A percentile compares a stretch with the other conserved stretches of the same genome.
phyloP scores from a whole-genome alignment of 2,329 filamentous ascomycete genomes.

The Apiospora rasikravindrae region DNA sequence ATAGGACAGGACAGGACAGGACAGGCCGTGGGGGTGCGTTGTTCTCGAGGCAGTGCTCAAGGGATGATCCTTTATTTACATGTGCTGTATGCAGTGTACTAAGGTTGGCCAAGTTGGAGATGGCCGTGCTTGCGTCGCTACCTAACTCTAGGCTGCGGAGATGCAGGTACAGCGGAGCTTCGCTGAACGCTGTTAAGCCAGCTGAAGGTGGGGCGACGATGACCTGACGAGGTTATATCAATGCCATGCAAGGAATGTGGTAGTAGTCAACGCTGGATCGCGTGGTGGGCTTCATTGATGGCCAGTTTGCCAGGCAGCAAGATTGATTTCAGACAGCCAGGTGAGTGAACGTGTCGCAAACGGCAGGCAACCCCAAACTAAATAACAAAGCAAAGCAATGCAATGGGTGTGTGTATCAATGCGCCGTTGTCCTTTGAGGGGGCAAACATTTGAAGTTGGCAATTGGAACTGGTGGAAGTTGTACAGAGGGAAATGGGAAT shows the following conservation, averaged over 20 bases:
- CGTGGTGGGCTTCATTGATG: not conserved
- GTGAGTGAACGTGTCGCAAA: not conserved
- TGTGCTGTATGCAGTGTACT: not conserved
- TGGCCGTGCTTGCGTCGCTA: not conserved
- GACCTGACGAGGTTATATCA: not conserved
- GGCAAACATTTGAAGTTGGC: not conserved
- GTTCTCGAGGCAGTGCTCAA: not conserved
- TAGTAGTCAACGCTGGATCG: not conserved
- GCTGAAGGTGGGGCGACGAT: conserved; percentile 10
- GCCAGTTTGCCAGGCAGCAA: not conserved
- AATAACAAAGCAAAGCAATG: not conserved
- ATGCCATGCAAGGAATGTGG: not conserved
- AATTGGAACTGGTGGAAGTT: not conserved
- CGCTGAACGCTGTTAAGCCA: not conserved
- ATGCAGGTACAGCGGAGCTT: conserved; percentile 11
- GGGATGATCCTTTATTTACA: not conserved
- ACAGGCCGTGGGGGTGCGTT: not conserved
- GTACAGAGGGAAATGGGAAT: not conserved
- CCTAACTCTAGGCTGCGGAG: not conserved
- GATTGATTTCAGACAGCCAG: not conserved
- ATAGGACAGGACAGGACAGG: not conserved
- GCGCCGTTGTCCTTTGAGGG: conserved; percentile 5
- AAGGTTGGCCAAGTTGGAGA: not conserved
- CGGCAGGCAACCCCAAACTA: not conserved
- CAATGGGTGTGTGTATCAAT: not conserved